Evolutionary conservation across 805 yeast genomes (phyloP), one percentile per base, ranked within the genome.

Genomic region (Komagataella kurtzmanii): DNA sequence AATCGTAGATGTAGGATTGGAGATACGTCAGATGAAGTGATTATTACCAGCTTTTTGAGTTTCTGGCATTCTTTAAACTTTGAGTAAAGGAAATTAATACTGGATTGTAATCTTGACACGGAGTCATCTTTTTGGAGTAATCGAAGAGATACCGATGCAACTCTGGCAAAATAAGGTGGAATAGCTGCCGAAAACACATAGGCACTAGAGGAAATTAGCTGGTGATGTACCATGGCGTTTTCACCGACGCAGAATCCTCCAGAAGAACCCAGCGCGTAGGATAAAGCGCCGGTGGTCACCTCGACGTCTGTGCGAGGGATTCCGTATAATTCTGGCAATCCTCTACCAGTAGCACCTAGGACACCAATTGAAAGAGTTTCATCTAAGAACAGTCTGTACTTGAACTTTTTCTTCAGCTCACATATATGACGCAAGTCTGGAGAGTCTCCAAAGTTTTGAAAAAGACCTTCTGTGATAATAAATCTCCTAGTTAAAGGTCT

Each of bases 211-310:
- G 88, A 85, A 60, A 93, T 84, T 65, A 96, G 81, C 73, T 93
- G 99, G 69, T 91, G 96, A 58, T 83, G 82, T 40, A 89, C 80
- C 88, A 93, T 88, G 52, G 83, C 83, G 23, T 71, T 66, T 46
- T 79, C 83, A 53, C 98, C 99, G 24, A 87, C 85, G 63, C 96
- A 93, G 69, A 88, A 91, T 0, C 96, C 98, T 56, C 99, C 99
- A 49, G 91, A 81, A 1, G 93, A 75, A 7, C 88, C 91, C 56
- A 91, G 74, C 0, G 95, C 74, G 47, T 76, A 75, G 14, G 96
- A 93, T 74, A 93, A 67, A 1, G 96, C 80, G 23, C 97, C 97
- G 50, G 88, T 76, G 7, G 96, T 87, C 55, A 93, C 81, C 58
- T 91, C 93, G 54, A 93, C 73, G 49, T 85, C 86, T 5, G 74